A percentile compares a stretch with the other conserved stretches of the same genome.
Evolutionary conservation across 106 monocot species (phyloP).

Genomic region (Cymbidium sinense): DNA sequence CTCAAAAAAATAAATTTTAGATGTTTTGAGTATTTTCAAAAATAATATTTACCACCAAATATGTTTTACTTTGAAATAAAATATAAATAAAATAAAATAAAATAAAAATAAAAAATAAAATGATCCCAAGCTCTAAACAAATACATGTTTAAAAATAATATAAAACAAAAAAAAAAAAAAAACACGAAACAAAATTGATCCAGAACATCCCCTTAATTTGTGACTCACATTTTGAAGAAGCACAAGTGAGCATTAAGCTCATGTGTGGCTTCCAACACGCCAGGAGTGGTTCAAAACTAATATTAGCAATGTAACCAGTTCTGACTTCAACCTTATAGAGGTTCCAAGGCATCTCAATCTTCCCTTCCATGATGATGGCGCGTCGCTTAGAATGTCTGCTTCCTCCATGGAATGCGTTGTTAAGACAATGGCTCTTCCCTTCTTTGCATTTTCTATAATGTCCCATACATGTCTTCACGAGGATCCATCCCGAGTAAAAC

Average conservation of each 20-base stretch:
- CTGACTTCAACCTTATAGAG: slow-evolving; percentile 71
- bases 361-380: slow-evolving; percentile 96
- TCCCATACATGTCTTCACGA: slow-evolving; percentile 91
- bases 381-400: slow-evolving; percentile 85
- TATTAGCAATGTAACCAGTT: slow-evolving; percentile 71
- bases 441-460: slow-evolving; percentile 94
- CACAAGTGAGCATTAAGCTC: slow-evolving; percentile 37
- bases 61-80: too few species aligned
- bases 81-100: too few species aligned
- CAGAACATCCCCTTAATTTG: too few species aligned
- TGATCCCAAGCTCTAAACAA: too few species aligned
- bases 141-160: too few species aligned
- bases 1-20: too few species aligned
- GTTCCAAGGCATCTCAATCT: slow-evolving; percentile 83
- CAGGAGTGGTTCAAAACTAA: slow-evolving; percentile 45
- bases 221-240: slow-evolving; percentile 74
- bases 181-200: too few species aligned
- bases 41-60: too few species aligned
- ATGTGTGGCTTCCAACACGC: neutral
- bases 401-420: slow-evolving; percentile 99
- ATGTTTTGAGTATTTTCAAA: too few species aligned
- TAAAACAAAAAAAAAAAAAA: too few species aligned
- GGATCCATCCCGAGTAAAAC: slow-evolving; percentile 82
- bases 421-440: slow-evolving; percentile 78
- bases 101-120: too few species aligned